Evolutionary conservation across 495 filamentous ascomycete genomes (phyloP), one percentile per base, ranked within the genome.

Genomic region (Penicillium samsonianum): DNA sequence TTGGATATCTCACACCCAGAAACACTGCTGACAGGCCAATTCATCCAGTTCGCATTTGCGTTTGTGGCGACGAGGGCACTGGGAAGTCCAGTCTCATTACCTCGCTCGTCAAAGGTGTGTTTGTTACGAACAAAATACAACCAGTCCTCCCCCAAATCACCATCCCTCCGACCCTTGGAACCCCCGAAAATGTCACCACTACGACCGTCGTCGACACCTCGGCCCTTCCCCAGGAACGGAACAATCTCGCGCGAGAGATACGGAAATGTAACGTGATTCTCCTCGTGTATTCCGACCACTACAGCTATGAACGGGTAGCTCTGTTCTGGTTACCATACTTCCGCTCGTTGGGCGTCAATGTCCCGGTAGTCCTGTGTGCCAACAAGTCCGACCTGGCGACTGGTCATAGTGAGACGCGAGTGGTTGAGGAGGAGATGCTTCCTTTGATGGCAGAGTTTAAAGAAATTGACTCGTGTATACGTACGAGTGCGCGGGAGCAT

Each of bases 391-490:
- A 98, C 65, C 81, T 96, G 35, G 82, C 83, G 8, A 79, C 80
- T 22, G 83, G 83, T 64, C 85, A 85, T 42, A 86, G 77, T 50
- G 90, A 89, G 49, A 77, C 88, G 1, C 88, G 95, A 68, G 88
- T 96, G 12, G 82, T 96, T 11, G 89, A 93, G 65, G 92, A 97
- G 67, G 94, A 98, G 76, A 98, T 98, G 95, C 78, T 98, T 49
- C 95, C 94, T 3, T 86, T 98, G 61, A 98, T 98, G 94, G 84
- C 89, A 42, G 94, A 98, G 72, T 98, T 98, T 79, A 94, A 96
- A 69, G 94, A 98, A 73, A 96, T 98, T 46, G 94, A 98, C 65
- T 95, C 92, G 2, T 97, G 94, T 71, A 96, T 98, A 68, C 84
- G 94, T 47, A 90, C 92, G 1, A 98, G 93, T 70, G 94, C 95